Base-by-base conservation (phyloP, 768 basidiomycete genomes). In the Clavaria fumosa region DNA sequence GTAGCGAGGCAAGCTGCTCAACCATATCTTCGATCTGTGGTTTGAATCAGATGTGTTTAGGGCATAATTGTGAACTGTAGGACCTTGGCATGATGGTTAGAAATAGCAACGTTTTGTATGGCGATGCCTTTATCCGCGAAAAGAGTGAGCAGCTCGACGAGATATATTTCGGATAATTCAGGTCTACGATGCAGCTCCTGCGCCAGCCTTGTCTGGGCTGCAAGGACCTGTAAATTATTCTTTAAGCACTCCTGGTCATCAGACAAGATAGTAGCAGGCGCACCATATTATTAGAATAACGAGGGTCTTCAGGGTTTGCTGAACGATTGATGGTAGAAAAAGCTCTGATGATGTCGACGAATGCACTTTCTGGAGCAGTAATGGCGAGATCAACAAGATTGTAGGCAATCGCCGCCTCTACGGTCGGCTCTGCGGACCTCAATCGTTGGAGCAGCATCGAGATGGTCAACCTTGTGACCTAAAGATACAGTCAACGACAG, bases 391-490 rank as follows among this genome's bases (percentile, higher is more conserved):
- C 86, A 5, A 91, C 89, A 9, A 97, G 66, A 50, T 89, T 91
- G 51, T 82, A 81, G 2, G 88, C 80, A 42, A 95, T 91, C 1
- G 84, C 81, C 18, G 89, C 84, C 55, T 96, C 89, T 11, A 88
- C 81, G 0, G 77, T 74, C 0, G 85, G 78, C 48, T 95, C 91
- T 2, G 84, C 81, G 15, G 75, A 73, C 18, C 83, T 72, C 15
- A 93, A 61, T 4, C 88, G 72, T 57, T 95, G 91, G 26, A 95
- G 59, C 7, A 96, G 61, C 88, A 95, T 93, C 0, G 89, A 90
- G 10, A 90, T 73, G 2, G 88, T 90, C 14, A 95, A 63, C 24
- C 78, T 75, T 3, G 82, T 88, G 10, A 89, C 78, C 80, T 84
- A 38, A 7, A 24, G 6, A 9, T 35, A 37, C n/a, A 22, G 27